phyloP scores from a whole-genome alignment of 495 filamentous ascomycete genomes.

The Neurospora pannonica region DNA sequence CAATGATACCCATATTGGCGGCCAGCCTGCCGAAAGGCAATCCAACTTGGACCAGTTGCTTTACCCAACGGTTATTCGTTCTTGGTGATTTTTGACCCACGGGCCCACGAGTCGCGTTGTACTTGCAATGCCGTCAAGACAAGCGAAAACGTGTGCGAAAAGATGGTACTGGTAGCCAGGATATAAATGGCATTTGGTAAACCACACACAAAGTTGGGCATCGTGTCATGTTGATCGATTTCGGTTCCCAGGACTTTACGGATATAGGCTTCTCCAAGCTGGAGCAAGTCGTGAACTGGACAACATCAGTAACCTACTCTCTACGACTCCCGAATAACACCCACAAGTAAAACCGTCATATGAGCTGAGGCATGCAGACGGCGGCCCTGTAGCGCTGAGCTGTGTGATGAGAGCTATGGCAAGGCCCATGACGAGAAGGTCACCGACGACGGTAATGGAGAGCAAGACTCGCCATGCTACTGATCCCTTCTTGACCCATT shows the following conservation, averaged over 20 bases:
- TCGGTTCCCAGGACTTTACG: neutral
- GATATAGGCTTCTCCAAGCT: neutral
- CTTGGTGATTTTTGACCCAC: neutral
- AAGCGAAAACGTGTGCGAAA: slow-evolving; percentile 6
- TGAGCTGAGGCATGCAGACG: neutral
- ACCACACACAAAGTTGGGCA: neutral
- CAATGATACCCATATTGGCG: neutral
- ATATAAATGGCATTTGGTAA: slow-evolving; percentile 6
- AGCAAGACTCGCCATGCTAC: slow-evolving; percentile 6
- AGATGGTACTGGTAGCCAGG: slow-evolving; percentile 5
- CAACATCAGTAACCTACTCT: neutral
- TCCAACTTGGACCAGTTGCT: neutral
- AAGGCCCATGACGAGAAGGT: slow-evolving; percentile 10
- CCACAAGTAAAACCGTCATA: neutral
- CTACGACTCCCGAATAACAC: neutral
- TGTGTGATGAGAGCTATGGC: slow-evolving; percentile 6
- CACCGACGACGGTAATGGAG: slow-evolving; percentile 5
- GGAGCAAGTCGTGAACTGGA: neutral
- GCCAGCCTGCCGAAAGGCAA: neutral
- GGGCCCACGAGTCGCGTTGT: neutral
- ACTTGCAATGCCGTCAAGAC: slow-evolving; percentile 5
- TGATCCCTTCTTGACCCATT: neutral
- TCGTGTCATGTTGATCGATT: neutral
- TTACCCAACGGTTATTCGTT: neutral
- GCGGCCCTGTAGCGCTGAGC: slow-evolving; percentile 2